Conservation (phyloP, 345 rosid genomes). For the Tarenaya hassleriana region DNA sequence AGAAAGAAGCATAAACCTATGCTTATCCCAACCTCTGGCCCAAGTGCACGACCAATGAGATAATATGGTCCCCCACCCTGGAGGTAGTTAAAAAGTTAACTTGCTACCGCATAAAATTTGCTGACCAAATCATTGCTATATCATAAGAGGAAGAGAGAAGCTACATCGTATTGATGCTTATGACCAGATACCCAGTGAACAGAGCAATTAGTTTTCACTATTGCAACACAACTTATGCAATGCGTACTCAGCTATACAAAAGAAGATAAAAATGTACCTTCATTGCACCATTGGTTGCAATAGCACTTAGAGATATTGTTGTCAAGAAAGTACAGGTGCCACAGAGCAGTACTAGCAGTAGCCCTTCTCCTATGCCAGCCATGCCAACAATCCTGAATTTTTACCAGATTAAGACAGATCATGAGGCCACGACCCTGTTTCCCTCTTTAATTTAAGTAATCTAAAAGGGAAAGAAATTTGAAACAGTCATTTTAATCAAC, state of each 20-base stretch:
- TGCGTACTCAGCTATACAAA: neutral
- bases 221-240: constrained; percentile 4
- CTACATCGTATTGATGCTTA: constrained; percentile 5
- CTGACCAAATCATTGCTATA: constrained; percentile 7
- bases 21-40: constrained; percentile 99
- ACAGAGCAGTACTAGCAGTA: constrained; percentile 78
- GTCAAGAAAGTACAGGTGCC: constrained; percentile 94
- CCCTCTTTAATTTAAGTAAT: neutral
- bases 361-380: constrained; percentile 85
- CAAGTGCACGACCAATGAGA: constrained; percentile 99
- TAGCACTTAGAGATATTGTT: constrained; percentile 89
- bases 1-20: constrained; percentile 98
- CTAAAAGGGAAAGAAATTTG: neutral
- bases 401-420: constrained; percentile 26
- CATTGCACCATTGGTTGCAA: constrained; percentile 99
- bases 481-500: neutral
- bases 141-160: constrained; percentile 11
- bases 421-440: neutral
- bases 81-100: constrained; percentile 10
- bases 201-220: constrained; percentile 10
- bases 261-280: constrained; percentile 46
- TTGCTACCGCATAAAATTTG: constrained; percentile 3
- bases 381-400: constrained; percentile 95
- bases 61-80: constrained; percentile 97
- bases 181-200: constrained; percentile 15